Base-by-base conservation (phyloP, 2,329 filamentous ascomycete genomes). In the Sporothrix humicola region DNA sequence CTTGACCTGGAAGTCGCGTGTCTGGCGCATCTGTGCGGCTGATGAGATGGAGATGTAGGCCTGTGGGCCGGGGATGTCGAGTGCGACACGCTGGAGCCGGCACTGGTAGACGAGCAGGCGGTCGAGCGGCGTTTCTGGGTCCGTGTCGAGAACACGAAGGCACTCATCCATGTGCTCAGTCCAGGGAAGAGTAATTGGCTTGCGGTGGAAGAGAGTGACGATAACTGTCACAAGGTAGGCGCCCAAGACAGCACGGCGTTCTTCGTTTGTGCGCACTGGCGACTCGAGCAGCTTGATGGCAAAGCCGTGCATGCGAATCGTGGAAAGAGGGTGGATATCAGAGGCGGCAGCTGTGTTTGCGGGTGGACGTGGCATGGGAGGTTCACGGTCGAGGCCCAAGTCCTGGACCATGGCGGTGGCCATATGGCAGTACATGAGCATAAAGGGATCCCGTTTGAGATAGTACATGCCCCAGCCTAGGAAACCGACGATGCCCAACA, bases 121-220 rank as follows among this genome's bases (percentile, higher is more conserved):
- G 48, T 75, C 74, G 6, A 72, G 69, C 3, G 72, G 61, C 17
- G 74, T 72, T 13, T 75, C 72, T 5, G 68, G 69, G n/a, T 26
- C 52, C 0, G 61, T 44, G 9, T 72, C 59, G 0, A 91, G 79
- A 0, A 83, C 76, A 2, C 83, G 79, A 0, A 90, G 80, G 46
- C 84, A 87, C 37, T 90, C 87, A 46, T 89, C 87, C 82, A 91
- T 85, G 71, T 89, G 84, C 0, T 85, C 77, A 0, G 85, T 89
- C 89, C 89, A 92, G 3, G 81, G 82, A 63, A 91, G 80, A 1
- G 83, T 77, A 70, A 89, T 86, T 68, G 84, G 82, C 66, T 84
- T 84, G 26, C 70, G 61, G 72, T 75, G 74, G 46, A 75, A 73
- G 20, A 68, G 37, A 3, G 58, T 50, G 20, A 73, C 68, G 9